phyloP scores from a whole-genome alignment of 805 yeast genomes.

The Starmerella cellae region DNA sequence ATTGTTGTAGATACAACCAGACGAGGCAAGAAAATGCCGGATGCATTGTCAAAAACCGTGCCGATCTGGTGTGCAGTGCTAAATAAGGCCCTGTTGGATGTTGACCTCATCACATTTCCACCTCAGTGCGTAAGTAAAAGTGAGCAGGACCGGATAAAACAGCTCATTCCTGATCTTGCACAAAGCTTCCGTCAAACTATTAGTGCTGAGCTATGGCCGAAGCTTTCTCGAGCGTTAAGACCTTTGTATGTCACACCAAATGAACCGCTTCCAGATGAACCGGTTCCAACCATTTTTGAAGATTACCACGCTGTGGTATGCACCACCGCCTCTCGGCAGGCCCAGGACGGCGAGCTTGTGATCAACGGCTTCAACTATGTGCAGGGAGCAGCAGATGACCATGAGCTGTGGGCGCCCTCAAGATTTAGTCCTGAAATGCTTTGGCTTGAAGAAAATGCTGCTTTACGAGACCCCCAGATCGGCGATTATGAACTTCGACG shows the following conservation, averaged over 20 bases:
- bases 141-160: slow-evolving; percentile 42
- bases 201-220: slow-evolving; percentile 25
- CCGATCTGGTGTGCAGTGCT: slow-evolving; percentile 87
- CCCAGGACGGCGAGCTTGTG: slow-evolving; percentile 44
- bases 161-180: slow-evolving; percentile 38
- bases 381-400: slow-evolving; percentile 93
- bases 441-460: slow-evolving; percentile 35
- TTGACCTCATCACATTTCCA: slow-evolving; percentile 34
- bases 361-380: slow-evolving; percentile 47
- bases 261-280: slow-evolving; percentile 23
- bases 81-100: slow-evolving; percentile 40
- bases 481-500: slow-evolving; percentile 26
- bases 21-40: slow-evolving; percentile 75
- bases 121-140: slow-evolving; percentile 41
- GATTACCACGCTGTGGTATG: slow-evolving; percentile 35
- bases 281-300: slow-evolving; percentile 24
- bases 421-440: slow-evolving; percentile 39
- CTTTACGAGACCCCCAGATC: slow-evolving; percentile 23
- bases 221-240: slow-evolving; percentile 39
- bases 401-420: slow-evolving; percentile 64
- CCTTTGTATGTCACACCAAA: slow-evolving; percentile 65
- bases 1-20: slow-evolving; percentile 73
- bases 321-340: slow-evolving; percentile 50
- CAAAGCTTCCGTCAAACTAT: slow-evolving; percentile 33
- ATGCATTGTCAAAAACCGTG: slow-evolving; percentile 70